Evolutionary conservation across 441 rosid species (phyloP).

Genomic region (Francoa sonchifolia): DNA sequence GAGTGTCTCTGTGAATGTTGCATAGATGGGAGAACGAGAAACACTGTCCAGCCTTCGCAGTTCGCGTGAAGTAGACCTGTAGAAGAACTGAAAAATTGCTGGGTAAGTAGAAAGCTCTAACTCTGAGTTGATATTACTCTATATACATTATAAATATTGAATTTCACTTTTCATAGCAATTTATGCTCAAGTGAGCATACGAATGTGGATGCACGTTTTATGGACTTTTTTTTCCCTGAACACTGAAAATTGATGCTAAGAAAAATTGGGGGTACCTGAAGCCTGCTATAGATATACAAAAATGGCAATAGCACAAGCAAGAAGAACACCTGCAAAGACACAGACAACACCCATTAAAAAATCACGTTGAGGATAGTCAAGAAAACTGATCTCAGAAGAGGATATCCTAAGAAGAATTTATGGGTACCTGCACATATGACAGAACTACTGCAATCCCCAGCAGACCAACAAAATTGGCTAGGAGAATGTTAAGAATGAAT

Average conservation of each 20-base stretch:
- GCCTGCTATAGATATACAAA: slow-evolving; percentile 82
- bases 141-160: slow-evolving; percentile 1
- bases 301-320: slow-evolving; percentile 83
- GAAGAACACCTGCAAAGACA: slow-evolving; percentile 52
- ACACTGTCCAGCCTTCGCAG: slow-evolving; percentile 89
- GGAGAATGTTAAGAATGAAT: slow-evolving; percentile 85
- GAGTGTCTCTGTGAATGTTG: slow-evolving; percentile 81
- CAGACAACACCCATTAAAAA: slow-evolving; percentile 7
- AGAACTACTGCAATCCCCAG: slow-evolving; percentile 73
- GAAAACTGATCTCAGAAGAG: slow-evolving; percentile 3
- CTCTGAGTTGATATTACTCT: not conserved
- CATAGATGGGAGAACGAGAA: slow-evolving; percentile 87
- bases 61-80: slow-evolving; percentile 96
- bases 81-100: slow-evolving; percentile 62
- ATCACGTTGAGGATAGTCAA: slow-evolving; percentile 1
- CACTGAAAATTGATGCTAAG: not conserved
- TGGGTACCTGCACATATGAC: slow-evolving; percentile 79
- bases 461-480: slow-evolving; percentile 88
- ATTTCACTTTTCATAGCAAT: not conserved
- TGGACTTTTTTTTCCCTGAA: too few relatives aligned
- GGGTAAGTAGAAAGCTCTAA: slow-evolving; percentile 16
- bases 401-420: slow-evolving; percentile 10
- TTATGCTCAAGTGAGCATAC: too few relatives aligned
- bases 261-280: slow-evolving; percentile 44
- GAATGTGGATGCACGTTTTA: too few relatives aligned